A percentile compares a stretch with the other conserved stretches of the same genome.
phyloP scores from a whole-genome alignment of 2,329 filamentous ascomycete genomes.

The Trichoderma sp. region DNA sequence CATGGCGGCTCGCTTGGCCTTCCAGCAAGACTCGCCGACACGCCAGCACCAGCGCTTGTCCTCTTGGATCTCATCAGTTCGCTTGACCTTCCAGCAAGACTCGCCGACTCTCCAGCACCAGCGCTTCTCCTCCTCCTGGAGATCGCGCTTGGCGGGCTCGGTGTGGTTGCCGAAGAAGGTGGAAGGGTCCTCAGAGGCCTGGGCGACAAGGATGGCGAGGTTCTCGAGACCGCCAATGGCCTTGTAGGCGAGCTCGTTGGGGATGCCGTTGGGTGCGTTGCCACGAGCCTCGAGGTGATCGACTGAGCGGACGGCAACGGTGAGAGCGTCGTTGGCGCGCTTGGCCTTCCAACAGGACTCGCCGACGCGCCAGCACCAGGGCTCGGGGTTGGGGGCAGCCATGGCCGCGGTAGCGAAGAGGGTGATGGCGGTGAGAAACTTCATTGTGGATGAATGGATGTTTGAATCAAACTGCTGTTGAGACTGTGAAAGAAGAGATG shows the following conservation, averaged over 20 bases:
- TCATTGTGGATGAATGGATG: conserved; percentile 33
- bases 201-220: conserved; percentile 44
- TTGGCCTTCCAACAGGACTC: conserved; percentile 44
- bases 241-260: conserved; percentile 44
- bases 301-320: conserved; percentile 34
- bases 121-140: conserved; percentile 13
- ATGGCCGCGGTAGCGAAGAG: conserved; percentile 32
- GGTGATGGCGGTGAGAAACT: conserved; percentile 37
- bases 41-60: conserved; percentile 34
- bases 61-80: conserved; percentile 39
- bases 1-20: conserved; percentile 46
- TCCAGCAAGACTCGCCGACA: conserved; percentile 43
- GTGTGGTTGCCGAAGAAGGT: conserved; percentile 41
- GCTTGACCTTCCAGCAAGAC: conserved; percentile 46
- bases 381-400: conserved; percentile 32
- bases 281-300: conserved; percentile 37
- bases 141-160: conserved; percentile 44
- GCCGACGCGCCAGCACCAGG: conserved; percentile 38
- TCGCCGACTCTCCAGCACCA: conserved; percentile 39
- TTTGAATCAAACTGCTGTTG: not conserved
- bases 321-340: conserved; percentile 35
- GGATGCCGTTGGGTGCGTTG: conserved; percentile 39
- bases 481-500: conserved; percentile 3
- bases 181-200: conserved; percentile 37
- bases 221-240: conserved; percentile 46